Evolutionary conservation across 805 yeast species (phyloP).

Genomic region (Starmerella powellii): DNA sequence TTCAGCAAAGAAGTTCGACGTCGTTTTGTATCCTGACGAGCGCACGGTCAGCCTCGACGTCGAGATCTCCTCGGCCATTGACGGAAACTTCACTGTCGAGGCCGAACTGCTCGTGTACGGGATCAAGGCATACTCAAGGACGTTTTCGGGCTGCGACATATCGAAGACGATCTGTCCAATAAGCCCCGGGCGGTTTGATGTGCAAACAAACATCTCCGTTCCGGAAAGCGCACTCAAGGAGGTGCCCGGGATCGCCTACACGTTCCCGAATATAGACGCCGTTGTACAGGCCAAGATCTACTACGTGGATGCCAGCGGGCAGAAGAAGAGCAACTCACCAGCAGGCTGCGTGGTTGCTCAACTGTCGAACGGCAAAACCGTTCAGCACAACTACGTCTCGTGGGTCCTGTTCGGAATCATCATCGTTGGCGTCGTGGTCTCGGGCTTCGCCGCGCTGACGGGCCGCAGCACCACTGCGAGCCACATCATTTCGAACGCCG

Average conservation of each 20-base stretch:
- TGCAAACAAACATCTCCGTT: conserved; percentile 40
- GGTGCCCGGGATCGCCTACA: conserved; percentile 76
- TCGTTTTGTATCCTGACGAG: conserved; percentile 56
- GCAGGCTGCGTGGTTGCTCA: conserved; percentile 90
- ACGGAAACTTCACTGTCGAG: conserved; percentile 56
- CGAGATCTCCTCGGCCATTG: conserved; percentile 66
- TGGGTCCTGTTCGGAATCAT: conserved; percentile 95
- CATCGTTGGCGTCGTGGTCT: conserved; percentile 73
- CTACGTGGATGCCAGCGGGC: conserved; percentile 34
- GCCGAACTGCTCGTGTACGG: conserved; percentile 71
- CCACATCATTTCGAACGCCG: conserved; percentile 92
- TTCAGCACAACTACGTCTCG: conserved; percentile 78
- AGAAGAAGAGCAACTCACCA: conserved; percentile 27
- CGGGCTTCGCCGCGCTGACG: conserved; percentile 73
- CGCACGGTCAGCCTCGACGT: conserved; percentile 52
- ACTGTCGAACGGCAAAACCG: conserved; percentile 80
- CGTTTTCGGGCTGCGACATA: conserved; percentile 54
- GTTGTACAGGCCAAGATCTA: conserved; percentile 64
- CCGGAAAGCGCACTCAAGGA: conserved; percentile 31
- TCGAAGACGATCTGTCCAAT: conserved; percentile 64
- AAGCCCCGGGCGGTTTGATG: conserved; percentile 72
- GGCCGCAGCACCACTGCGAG: conserved; percentile 92
- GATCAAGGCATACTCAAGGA: conserved; percentile 43
- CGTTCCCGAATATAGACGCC: conserved; percentile 91
- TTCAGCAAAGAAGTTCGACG: conserved; percentile 73